Percentiles rank a stretch among this genome's conserved stretches.
Evolutionary conservation across 768 basidiomycete genomes (phyloP).

Genomic region (Cantharellus cinnabarinus): DNA sequence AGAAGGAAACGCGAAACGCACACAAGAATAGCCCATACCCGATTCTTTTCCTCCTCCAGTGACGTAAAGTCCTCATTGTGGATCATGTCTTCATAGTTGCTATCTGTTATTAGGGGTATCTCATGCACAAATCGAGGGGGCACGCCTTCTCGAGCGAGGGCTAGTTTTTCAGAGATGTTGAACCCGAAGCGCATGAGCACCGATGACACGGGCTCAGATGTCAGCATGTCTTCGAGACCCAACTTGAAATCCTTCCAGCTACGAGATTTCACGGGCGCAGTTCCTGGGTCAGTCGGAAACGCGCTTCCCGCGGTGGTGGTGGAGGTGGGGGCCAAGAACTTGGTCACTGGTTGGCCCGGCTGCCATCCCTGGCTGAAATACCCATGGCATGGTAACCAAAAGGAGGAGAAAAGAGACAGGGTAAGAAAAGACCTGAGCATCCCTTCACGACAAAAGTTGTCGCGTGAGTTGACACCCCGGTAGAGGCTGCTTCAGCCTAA

Average conservation of each 20-base stretch:
- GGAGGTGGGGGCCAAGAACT: constrained; percentile 9
- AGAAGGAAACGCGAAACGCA: constrained; percentile 19
- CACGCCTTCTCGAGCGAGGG: constrained; percentile 15
- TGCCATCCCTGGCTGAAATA: constrained; percentile 71
- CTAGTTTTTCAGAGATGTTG: constrained; percentile 41
- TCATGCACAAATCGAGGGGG: constrained; percentile 42
- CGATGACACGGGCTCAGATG: constrained; percentile 31
- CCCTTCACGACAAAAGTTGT: too few relatives aligned
- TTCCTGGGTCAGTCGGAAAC: not conserved
- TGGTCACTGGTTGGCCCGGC: constrained; percentile 40
- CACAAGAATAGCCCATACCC: constrained; percentile 68
- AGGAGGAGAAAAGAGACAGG: too few relatives aligned
- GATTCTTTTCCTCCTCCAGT: constrained; percentile 32
- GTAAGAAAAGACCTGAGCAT: too few relatives aligned
- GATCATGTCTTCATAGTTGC: constrained; percentile 53
- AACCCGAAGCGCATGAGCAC: constrained; percentile 19
- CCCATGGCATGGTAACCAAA: not conserved
- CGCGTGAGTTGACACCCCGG: too few relatives aligned
- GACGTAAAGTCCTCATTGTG: constrained; percentile 41
- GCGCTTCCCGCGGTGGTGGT: constrained; percentile 12
- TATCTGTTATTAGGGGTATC: constrained; percentile 62
- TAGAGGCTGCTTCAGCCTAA: too few relatives aligned
- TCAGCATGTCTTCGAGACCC: constrained; percentile 19
- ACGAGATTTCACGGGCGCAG: constrained; percentile 9
- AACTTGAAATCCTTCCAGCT: constrained; percentile 12